Conservation (phyloP, 495 filamentous ascomycete genomes). For the Cairneyella variabilis region DNA sequence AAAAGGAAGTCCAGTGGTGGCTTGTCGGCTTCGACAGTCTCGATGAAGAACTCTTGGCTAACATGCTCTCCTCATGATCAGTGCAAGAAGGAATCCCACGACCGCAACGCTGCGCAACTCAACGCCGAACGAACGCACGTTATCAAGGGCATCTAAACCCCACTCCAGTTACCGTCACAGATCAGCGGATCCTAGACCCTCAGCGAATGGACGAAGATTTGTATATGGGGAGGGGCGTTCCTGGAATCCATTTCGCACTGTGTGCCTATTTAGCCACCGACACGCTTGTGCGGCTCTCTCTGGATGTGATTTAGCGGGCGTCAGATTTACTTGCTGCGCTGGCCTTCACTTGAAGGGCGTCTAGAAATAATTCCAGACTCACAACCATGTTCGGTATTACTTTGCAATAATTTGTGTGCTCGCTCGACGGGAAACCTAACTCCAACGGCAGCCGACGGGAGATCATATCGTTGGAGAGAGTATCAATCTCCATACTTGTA, state of each 20-base stretch:
- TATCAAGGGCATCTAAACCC: constrained; percentile 29
- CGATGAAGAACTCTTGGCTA: constrained; percentile 28
- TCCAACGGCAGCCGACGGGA: too few species aligned
- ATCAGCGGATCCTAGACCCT: too few species aligned
- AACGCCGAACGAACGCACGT: constrained; percentile 75
- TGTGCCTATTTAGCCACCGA: too few species aligned
- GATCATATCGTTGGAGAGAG: too few species aligned
- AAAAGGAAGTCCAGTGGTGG: constrained; percentile 37
- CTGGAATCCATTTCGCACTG: too few species aligned
- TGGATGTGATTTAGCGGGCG: constrained; percentile 23
- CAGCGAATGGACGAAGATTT: too few species aligned
- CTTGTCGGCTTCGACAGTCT: constrained; percentile 45
- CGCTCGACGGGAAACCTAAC: too few species aligned
- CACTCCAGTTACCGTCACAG: too few species aligned
- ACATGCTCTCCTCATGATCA: constrained; percentile 30
- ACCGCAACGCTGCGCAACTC: constrained; percentile 86
- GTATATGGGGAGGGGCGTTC: too few species aligned
- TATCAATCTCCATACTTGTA: too few species aligned
- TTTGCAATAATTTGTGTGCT: too few species aligned
- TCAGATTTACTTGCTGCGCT: constrained; percentile 3
- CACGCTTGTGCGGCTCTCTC: background rate
- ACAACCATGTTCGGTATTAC: too few species aligned
- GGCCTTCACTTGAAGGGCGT: constrained; percentile 4
- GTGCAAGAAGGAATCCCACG: constrained; percentile 94
- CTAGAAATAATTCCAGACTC: constrained; percentile 15